Evolutionary conservation across 129 eudicot species (phyloP), one percentile per base, ranked within the genome.

Genomic region (Centaurea solstitialis): DNA sequence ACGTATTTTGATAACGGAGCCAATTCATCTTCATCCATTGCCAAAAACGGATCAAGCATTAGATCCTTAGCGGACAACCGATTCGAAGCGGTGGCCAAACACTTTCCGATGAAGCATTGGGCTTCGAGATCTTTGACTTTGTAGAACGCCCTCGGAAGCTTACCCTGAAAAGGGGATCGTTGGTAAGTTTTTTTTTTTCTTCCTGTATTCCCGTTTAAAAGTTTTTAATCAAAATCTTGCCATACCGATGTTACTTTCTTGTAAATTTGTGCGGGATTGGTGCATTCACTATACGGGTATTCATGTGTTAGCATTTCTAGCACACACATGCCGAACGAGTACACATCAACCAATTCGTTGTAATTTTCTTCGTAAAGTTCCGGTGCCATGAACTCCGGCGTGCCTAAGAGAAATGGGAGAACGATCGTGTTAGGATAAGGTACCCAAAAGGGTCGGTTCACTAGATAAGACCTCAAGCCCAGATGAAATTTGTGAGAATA

Each of bases 331-430:
- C 98, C 98, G 53, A 91, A 93, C 0, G 98, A 91, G 74, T 93
- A 93, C 13, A 91, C 94, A 70, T 93, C 98, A 12, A 93, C 98
- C 28, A 93, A 89, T 79, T 93, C 94, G 65, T 91, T 82, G 77
- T 91, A 93, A 82, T 93, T 90, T 75, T 93, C 98, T 72, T 93
- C 98, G 20, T 93, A 93, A 38, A 94, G 85, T 75, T 92, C 98
- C 0, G 98, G 98, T 13, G 97, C 97, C 98, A 94, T 94, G 83
- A 93, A 93, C 78, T 93, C 98, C 0, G 98, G 98, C 21, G 98
- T 93, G 33, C 98, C 98, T 91, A 67, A 66, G 12, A 57, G 67
- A 43, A 61, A 45, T 2, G 8, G 28, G 40, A 45, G 70, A 57
- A 20, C 0, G 37, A 78, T 13, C 5, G 41, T 45, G 37, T 53